These are phyloP conservation scores for Wickerhamomyces chambardii DNA, from an alignment of 805 yeast genomes.

Conservation along the genomic window DNA sequence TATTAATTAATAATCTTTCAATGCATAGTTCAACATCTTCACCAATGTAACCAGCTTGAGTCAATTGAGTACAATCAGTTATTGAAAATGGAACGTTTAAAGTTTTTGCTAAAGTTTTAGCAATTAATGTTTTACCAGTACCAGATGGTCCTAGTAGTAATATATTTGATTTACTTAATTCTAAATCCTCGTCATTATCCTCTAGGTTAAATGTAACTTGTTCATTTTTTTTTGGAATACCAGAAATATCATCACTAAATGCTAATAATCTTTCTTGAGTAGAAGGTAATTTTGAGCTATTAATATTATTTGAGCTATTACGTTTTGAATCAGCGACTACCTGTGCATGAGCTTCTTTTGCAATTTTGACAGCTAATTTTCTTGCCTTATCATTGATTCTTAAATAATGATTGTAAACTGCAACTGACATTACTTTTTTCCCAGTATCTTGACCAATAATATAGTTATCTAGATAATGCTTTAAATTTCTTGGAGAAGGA, in stretches of 20 bases:
- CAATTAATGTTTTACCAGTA: conserved; percentile 50
- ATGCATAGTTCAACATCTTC: conserved; percentile 54
- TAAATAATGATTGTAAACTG: conserved; percentile 49
- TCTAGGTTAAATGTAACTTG: conserved; percentile 18
- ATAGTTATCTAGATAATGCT: conserved; percentile 36
- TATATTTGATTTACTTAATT: conserved; percentile 46
- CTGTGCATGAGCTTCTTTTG: conserved; percentile 11
- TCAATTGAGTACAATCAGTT: conserved; percentile 52
- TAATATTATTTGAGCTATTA: background rate
- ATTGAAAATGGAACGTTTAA: conserved; percentile 49
- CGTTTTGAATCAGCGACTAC: conserved; percentile 1
- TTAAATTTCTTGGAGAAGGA: conserved; percentile 39
- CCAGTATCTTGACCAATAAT: conserved; percentile 49
- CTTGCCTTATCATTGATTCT: conserved; percentile 33
- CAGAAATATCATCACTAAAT: conserved; percentile 12
- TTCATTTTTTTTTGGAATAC: conserved; percentile 16
- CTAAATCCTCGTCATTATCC: conserved; percentile 28
- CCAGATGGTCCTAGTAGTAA: conserved; percentile 54
- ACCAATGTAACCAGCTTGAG: conserved; percentile 61
- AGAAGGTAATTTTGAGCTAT: conserved; percentile 5
- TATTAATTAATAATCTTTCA: conserved; percentile 38
- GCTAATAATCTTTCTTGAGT: conserved; percentile 20
- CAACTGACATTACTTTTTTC: conserved; percentile 51
- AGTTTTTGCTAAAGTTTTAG: conserved; percentile 41
- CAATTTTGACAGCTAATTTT: conserved; percentile 18